phyloP scores from a whole-genome alignment of 2,329 filamentous ascomycete species.

The Ophiosphaerella herpotricha region DNA sequence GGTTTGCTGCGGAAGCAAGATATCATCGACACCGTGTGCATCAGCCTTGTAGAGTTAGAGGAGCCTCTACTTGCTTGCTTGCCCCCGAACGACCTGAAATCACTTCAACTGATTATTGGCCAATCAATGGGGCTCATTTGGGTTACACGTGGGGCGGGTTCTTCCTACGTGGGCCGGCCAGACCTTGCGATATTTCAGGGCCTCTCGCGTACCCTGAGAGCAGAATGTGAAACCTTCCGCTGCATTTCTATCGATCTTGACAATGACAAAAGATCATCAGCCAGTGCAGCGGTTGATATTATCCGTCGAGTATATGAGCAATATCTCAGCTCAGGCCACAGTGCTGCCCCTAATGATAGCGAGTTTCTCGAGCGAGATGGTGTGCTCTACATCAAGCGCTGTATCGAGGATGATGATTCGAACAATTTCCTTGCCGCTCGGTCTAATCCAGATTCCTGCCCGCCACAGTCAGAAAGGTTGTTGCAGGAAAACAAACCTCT shows the following conservation, averaged over 20 bases:
- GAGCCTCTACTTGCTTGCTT: slow-evolving; percentile 9
- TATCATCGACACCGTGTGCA: slow-evolving; percentile 7
- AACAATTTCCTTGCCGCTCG: slow-evolving; percentile 13
- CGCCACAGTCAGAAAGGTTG: slow-evolving; percentile 6
- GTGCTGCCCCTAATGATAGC: slow-evolving; percentile 1
- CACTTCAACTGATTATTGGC: slow-evolving; percentile 12
- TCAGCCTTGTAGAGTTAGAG: slow-evolving; percentile 19
- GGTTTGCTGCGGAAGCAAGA: slow-evolving; percentile 5
- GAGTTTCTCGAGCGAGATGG: slow-evolving; percentile 15
- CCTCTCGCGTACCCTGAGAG: slow-evolving; percentile 13
- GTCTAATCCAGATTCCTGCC: slow-evolving; percentile 1
- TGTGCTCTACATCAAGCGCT: slow-evolving; percentile 13
- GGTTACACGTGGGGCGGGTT: slow-evolving; percentile 22
- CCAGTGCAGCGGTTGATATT: slow-evolving; percentile 3
- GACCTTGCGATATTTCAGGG: slow-evolving; percentile 17
- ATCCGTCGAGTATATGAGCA: slow-evolving; percentile 7
- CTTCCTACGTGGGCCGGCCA: slow-evolving; percentile 10
- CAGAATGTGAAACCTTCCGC: slow-evolving; percentile 15
- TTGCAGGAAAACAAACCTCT: slow-evolving; percentile 1
- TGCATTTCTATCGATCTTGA: slow-evolving; percentile 23
- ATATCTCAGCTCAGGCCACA: background rate
- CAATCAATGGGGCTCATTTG: slow-evolving; percentile 20
- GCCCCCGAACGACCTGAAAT: slow-evolving; percentile 2
- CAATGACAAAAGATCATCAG: slow-evolving; percentile 5
- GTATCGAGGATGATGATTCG: slow-evolving; percentile 7